Percentiles rank a stretch among this genome's conserved stretches.
Evolutionary conservation across 2,329 filamentous ascomycete genomes (phyloP).

Genomic region (Aureobasidium zeae): DNA sequence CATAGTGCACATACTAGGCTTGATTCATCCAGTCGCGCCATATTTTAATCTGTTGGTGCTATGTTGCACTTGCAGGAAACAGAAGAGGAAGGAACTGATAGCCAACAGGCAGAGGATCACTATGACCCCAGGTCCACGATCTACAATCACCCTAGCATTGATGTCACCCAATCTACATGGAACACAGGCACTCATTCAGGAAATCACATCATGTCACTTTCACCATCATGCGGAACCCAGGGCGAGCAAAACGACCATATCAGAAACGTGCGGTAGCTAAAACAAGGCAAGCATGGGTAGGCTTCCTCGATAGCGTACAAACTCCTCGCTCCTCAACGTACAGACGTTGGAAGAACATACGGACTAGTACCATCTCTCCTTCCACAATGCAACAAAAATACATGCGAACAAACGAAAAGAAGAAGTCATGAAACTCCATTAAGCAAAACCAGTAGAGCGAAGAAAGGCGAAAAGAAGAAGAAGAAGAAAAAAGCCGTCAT

Average conservation of each 20-base stretch:
- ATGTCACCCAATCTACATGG: no score
- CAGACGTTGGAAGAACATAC: slow-evolving; percentile 18
- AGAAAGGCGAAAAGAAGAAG: slow-evolving; percentile 4
- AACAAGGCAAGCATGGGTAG: slow-evolving; percentile 33
- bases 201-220: no score
- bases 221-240: no score
- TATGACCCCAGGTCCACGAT: no score
- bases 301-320: slow-evolving; percentile 36
- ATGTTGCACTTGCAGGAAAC: no score
- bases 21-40: not conserved
- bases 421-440: slow-evolving; percentile 17
- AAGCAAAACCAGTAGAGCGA: slow-evolving; percentile 13
- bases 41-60: no score
- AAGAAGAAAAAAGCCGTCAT: slow-evolving; percentile 12
- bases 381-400: slow-evolving; percentile 19
- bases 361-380: slow-evolving; percentile 25
- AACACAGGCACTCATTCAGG: no score
- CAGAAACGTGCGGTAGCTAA: no score
- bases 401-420: slow-evolving; percentile 17
- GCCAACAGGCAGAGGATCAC: no score
- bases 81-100: no score
- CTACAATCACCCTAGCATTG: no score
- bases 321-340: slow-evolving; percentile 18
- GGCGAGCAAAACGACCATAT: no score
- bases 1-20: slow-evolving; percentile 5